phyloP scores from a whole-genome alignment of 345 rosid species.

The Balakata baccata region DNA sequence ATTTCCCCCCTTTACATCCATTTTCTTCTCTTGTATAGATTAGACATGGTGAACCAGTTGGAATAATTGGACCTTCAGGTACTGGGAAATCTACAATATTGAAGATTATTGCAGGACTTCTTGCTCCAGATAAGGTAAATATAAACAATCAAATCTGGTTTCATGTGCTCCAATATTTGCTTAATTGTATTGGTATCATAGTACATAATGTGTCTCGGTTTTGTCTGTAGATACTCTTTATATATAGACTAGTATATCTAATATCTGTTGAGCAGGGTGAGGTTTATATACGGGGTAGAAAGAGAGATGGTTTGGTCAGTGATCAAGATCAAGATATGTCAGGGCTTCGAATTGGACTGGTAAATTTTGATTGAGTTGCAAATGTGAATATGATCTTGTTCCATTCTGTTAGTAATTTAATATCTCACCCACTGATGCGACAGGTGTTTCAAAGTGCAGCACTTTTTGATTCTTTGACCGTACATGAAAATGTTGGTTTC shows the following conservation, averaged over 20 bases:
- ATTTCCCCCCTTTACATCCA: not conserved
- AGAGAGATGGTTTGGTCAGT: slow-evolving; percentile 71
- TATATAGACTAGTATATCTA: not conserved
- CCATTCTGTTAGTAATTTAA: not conserved
- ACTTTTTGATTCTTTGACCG: slow-evolving; percentile 91
- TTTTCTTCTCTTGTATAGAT: slow-evolving; percentile 41
- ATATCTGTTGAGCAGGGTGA: slow-evolving; percentile 60
- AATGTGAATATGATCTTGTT: slow-evolving; percentile 4
- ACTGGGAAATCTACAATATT: slow-evolving; percentile 95
- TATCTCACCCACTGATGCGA: not conserved
- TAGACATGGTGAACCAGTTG: slow-evolving; percentile 96
- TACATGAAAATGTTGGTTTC: slow-evolving; percentile 96
- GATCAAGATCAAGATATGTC: slow-evolving; percentile 72
- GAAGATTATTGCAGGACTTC: slow-evolving; percentile 96
- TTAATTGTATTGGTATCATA: not conserved
- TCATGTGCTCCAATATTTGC: not conserved
- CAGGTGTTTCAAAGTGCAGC: slow-evolving; percentile 98
- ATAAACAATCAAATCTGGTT: slow-evolving; percentile 19
- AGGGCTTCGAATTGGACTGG: slow-evolving; percentile 95
- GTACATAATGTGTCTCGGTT: not conserved
- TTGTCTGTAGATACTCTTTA: not conserved
- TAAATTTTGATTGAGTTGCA: slow-evolving; percentile 19
- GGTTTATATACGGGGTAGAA: slow-evolving; percentile 77
- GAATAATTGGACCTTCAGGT: slow-evolving; percentile 97
- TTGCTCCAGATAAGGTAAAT: slow-evolving; percentile 88